Conservation (phyloP, 2,329 filamentous ascomycete species). For the Penicillium sp. region DNA sequence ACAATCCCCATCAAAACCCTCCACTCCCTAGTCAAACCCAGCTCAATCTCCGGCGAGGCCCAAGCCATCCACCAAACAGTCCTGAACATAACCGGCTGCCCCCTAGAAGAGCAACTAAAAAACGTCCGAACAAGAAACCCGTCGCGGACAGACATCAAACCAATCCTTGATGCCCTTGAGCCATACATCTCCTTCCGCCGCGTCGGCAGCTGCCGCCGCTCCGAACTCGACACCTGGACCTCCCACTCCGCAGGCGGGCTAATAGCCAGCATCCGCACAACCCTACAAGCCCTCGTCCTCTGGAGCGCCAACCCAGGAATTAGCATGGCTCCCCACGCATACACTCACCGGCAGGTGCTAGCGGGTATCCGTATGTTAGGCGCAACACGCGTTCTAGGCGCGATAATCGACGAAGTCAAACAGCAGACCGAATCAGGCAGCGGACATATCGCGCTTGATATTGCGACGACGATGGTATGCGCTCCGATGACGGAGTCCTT, state of each 20-base stretch:
- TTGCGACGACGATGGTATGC: constrained; percentile 46
- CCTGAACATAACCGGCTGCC: constrained; percentile 55
- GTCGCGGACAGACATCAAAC: constrained; percentile 53
- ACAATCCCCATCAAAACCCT: constrained; percentile 57
- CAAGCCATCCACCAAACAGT: constrained; percentile 62
- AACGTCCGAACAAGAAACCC: constrained; percentile 52
- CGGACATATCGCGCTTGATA: constrained; percentile 46
- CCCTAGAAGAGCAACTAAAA: constrained; percentile 53
- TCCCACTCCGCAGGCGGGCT: constrained; percentile 48
- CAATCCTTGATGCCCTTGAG: constrained; percentile 54
- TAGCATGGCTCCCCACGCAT: constrained; percentile 54
- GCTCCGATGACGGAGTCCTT: constrained; percentile 43
- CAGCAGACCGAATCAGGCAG: constrained; percentile 42
- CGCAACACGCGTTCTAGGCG: constrained; percentile 37
- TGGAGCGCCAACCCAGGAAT: constrained; percentile 55
- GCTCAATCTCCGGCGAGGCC: constrained; percentile 59
- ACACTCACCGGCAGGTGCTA: constrained; percentile 56
- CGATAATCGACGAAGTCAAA: constrained; percentile 45
- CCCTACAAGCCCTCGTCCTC: constrained; percentile 52
- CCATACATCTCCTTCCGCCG: constrained; percentile 53
- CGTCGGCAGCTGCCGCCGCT: constrained; percentile 46
- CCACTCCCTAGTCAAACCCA: constrained; percentile 56
- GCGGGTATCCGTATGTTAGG: constrained; percentile 44
- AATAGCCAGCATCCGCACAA: constrained; percentile 49
- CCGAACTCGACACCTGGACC: constrained; percentile 56